A percentile compares a stretch with the other conserved stretches of the same genome.
Conservation (phyloP, 148 eudicot genomes). For the Nepenthes gracilis region DNA sequence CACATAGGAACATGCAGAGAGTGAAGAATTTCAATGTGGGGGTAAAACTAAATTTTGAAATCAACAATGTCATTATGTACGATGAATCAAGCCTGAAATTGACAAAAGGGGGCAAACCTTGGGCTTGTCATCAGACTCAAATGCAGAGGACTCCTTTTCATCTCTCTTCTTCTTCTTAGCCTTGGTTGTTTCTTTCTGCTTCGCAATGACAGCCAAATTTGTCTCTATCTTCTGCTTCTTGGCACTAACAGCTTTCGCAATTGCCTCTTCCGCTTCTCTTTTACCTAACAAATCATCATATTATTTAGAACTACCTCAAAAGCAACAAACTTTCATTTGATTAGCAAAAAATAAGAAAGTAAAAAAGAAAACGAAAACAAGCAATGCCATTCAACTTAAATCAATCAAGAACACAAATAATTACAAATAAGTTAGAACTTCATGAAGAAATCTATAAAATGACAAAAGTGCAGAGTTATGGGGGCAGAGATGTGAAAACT, state of each 20-base stretch:
- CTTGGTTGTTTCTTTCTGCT: not conserved
- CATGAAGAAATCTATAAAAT: too few relatives aligned
- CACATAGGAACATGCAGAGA: too few relatives aligned
- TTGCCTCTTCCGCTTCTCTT: slow-evolving; percentile 43
- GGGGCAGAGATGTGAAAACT: too few relatives aligned
- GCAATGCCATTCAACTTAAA: too few relatives aligned
- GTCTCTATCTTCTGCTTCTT: slow-evolving; percentile 52
- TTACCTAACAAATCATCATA: slow-evolving; percentile 28
- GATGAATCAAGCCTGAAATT: too few relatives aligned
- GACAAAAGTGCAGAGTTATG: too few relatives aligned
- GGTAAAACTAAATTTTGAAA: too few relatives aligned
- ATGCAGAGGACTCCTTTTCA: slow-evolving; percentile 29
- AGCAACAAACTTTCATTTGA: too few relatives aligned
- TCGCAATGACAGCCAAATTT: slow-evolving; percentile 20
- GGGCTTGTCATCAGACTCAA: slow-evolving; percentile 47
- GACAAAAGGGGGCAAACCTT: slow-evolving; percentile 20
- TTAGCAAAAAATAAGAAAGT: not conserved
- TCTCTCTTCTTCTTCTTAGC: slow-evolving; percentile 2
- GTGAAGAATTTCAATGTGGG: too few relatives aligned
- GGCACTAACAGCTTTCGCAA: slow-evolving; percentile 28
- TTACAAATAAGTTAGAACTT: not conserved
- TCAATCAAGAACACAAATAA: not conserved
- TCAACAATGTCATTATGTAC: too few relatives aligned
- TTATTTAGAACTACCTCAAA: too few relatives aligned
- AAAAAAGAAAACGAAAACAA: too few relatives aligned